A percentile compares a stretch with the other conserved stretches of the same genome.
Conservation (phyloP, 805 yeast genomes). For the Ogataea chonburiensis region DNA sequence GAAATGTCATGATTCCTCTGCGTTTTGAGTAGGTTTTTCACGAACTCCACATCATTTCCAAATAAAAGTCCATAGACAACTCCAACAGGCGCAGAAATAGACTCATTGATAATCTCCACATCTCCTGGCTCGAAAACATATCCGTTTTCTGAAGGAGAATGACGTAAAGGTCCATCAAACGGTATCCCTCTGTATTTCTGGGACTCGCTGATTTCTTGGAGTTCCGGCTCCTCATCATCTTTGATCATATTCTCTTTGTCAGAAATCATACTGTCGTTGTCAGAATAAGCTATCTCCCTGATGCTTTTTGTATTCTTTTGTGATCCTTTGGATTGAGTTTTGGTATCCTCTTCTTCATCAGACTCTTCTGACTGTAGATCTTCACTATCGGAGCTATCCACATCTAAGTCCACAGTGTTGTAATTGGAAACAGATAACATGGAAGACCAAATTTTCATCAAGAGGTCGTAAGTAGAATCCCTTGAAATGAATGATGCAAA, state of each 20-base stretch:
- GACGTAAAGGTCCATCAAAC: constrained; percentile 38
- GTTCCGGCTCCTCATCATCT: constrained; percentile 28
- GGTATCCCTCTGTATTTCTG: constrained; percentile 39
- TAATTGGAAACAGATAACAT: constrained; percentile 30
- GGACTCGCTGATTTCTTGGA: constrained; percentile 21
- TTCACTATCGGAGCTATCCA: constrained; percentile 34
- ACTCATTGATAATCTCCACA: constrained; percentile 52
- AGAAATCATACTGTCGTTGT: constrained; percentile 29
- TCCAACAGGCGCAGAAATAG: constrained; percentile 63
- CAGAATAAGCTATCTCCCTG: constrained; percentile 25
- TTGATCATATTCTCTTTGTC: constrained; percentile 34
- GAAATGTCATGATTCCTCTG: constrained; percentile 66
- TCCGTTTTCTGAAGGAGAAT: constrained; percentile 36
- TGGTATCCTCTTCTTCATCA: constrained; percentile 23
- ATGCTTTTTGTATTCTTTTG: constrained; percentile 6
- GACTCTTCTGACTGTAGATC: constrained; percentile 28
- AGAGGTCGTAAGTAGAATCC: constrained; percentile 50
- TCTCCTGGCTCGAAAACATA: constrained; percentile 50
- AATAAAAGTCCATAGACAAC: constrained; percentile 56
- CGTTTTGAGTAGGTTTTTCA: constrained; percentile 46
- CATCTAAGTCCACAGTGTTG: constrained; percentile 23
- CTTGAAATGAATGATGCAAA: constrained; percentile 67
- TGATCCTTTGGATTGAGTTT: constrained; percentile 13
- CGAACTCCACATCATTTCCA: constrained; percentile 54
- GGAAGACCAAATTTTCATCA: constrained; percentile 62